Evolutionary conservation across 2,329 filamentous ascomycete species (phyloP), one percentile per base, ranked within the genome.

Genomic region (Fusarium fujikuroi): DNA sequence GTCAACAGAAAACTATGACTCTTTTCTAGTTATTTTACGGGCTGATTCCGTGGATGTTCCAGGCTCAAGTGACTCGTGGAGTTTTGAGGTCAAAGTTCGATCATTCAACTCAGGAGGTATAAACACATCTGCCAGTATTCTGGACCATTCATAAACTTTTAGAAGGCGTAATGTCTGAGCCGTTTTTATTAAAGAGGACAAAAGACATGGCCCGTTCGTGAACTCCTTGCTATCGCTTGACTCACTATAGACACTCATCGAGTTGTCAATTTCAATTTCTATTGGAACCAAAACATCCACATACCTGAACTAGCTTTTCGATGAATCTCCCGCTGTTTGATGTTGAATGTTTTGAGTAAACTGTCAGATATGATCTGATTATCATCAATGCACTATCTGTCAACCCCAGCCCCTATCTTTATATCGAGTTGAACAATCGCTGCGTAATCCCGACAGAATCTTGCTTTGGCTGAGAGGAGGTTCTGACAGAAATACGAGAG

Each of bases 381-480:
- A 32, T 23, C 19, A 18, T 21, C 9, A 16, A 42, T 15, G 21
- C 19, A 50, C 34, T 37, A 43, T 34, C 43, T 66, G 46, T 46
- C 36, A 25, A 16, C 49, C 25, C 5, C 12, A 25, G 32, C 21
- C 9, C 11, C 12, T 23, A 32, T 58, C 15, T 54, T 32, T 30
- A 19, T 52, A 37, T 44, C n/a, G 14, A 62, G 59, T 52, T 50
- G 49, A 25, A 64, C 52, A 18, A 12, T 42, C 47, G 49, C 58
- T 61, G 58, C n/a, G 46, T 73, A 64, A 69, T 60, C 66, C 70
- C 65, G 40, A 43, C 19, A 39, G 42, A 23, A 30, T 32, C 18
- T 50, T 50, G 47, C 7, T n/a, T 50, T 10, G 49, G 8, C 18
- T 52, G n/a, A 14, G n/a, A 11, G 9, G 12, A 52, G 16, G 21